These are phyloP conservation scores for Aspergillus bertholletiae DNA, from an alignment of 495 filamentous ascomycete species.

Conservation along the genomic window DNA sequence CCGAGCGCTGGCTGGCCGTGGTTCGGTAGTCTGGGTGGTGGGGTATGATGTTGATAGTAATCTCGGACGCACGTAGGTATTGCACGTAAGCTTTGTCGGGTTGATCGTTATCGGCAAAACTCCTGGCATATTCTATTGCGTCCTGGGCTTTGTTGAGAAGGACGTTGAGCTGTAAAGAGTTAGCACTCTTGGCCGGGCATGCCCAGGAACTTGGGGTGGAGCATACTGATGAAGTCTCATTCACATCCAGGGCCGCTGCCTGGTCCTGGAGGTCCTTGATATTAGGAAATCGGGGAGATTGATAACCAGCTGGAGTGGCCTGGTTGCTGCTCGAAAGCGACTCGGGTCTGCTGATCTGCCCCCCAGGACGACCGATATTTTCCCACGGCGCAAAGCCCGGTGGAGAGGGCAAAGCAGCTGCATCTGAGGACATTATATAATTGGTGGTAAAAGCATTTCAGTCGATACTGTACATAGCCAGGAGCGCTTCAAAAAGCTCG, in stretches of 20 bases:
- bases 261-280: conserved; percentile 68
- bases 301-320: conserved; percentile 7
- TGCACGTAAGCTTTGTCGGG: conserved; percentile 68
- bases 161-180: conserved; percentile 29
- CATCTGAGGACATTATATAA: conserved; percentile 43
- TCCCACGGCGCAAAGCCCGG: conserved; percentile 37
- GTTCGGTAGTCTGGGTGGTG: conserved; percentile 60
- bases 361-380: conserved; percentile 24
- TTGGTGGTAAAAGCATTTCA: conserved; percentile 10
- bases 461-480: conserved; percentile 31
- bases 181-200: conserved; percentile 4
- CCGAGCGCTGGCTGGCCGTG: conserved; percentile 27
- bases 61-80: conserved; percentile 74
- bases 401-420: conserved; percentile 40
- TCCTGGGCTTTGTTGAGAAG: conserved; percentile 33
- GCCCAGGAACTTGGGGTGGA: neutral
- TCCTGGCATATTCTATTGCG: conserved; percentile 33
- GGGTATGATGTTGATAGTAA: conserved; percentile 72
- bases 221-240: conserved; percentile 42
- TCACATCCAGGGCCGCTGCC: conserved; percentile 36
- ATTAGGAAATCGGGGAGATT: conserved; percentile 54
- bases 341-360: conserved; percentile 21
- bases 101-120: conserved; percentile 44
- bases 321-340: conserved; percentile 21
- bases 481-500: conserved; percentile 3